Percentiles rank a stretch among this genome's conserved stretches.
Conservation (phyloP, 495 filamentous ascomycete genomes). For the Podospora bellae-mahoneyi region DNA sequence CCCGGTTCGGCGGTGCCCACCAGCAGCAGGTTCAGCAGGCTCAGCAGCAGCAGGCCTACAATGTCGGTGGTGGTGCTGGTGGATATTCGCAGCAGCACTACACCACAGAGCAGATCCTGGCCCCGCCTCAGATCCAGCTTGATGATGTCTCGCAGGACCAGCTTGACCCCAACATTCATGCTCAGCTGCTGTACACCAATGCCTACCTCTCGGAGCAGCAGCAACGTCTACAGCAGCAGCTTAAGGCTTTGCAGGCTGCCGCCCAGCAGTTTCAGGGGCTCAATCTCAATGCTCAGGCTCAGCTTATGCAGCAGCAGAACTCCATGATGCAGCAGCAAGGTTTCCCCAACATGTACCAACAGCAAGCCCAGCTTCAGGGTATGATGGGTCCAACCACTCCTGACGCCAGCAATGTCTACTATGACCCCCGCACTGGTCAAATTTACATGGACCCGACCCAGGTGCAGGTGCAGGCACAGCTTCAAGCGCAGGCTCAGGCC, state of each 20-base stretch:
- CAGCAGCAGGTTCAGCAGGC: conserved; percentile 21
- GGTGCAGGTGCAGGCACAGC: conserved; percentile 46
- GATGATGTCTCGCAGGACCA: conserved; percentile 60
- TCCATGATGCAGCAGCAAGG: conserved; percentile 24
- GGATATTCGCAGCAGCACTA: conserved; percentile 44
- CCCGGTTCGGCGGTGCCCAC: conserved; percentile 32
- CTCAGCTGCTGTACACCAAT: conserved; percentile 80
- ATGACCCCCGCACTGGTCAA: conserved; percentile 78
- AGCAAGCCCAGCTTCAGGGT: conserved; percentile 49
- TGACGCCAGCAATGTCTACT: conserved; percentile 62
- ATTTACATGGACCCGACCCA: conserved; percentile 53
- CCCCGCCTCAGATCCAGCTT: conserved; percentile 72
- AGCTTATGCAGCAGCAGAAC: conserved; percentile 39
- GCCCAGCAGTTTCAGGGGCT: conserved; percentile 76
- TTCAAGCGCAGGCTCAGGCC: conserved; percentile 39
- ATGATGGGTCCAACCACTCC: conserved; percentile 49
- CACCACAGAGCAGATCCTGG: conserved; percentile 76
- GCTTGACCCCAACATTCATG: conserved; percentile 78
- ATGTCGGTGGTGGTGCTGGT: conserved; percentile 25
- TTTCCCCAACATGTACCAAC: conserved; percentile 47
- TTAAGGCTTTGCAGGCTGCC: conserved; percentile 54
- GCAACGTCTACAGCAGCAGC: conserved; percentile 68
- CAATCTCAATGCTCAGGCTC: conserved; percentile 52
- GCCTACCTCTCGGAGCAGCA: conserved; percentile 84
- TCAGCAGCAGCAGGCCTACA: conserved; percentile 33